Evolutionary conservation across 176 grass and related monocot species (phyloP).

Genomic region (Tillandsia fasciculata): DNA sequence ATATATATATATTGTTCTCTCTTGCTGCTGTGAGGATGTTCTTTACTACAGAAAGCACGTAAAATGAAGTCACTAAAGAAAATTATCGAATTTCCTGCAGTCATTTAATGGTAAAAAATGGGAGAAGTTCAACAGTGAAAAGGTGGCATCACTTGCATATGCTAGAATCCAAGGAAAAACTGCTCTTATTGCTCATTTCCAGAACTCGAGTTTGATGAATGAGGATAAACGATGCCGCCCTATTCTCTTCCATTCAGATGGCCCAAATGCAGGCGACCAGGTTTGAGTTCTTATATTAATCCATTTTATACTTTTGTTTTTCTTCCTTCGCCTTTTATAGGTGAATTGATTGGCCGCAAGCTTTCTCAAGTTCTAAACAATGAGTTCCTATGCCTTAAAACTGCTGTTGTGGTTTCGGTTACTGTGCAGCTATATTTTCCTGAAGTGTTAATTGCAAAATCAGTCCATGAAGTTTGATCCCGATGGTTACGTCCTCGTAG

Average conservation of each 20-base stretch:
- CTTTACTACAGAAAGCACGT: neutral
- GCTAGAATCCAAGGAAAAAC: slow-evolving; percentile 84
- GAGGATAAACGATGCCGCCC: slow-evolving; percentile 87
- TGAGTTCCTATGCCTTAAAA: too few relatives aligned
- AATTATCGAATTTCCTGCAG: slow-evolving; percentile 26
- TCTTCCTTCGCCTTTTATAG: neutral
- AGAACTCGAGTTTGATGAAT: slow-evolving; percentile 97
- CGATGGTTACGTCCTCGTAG: too few relatives aligned
- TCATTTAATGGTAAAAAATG: slow-evolving; percentile 93
- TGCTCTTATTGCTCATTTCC: slow-evolving; percentile 79
- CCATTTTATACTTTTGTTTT: slow-evolving; percentile 5
- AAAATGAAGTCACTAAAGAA: neutral
- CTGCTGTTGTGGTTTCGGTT: too few relatives aligned
- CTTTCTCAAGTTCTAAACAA: neutral
- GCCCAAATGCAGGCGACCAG: slow-evolving; percentile 77
- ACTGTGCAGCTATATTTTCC: too few relatives aligned
- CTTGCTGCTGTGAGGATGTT: neutral
- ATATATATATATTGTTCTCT: neutral
- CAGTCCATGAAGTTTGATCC: too few relatives aligned
- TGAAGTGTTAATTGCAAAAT: too few relatives aligned
- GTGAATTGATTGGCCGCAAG: neutral
- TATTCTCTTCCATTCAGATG: slow-evolving; percentile 88
- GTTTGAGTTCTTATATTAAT: slow-evolving; percentile 22
- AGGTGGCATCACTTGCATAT: slow-evolving; percentile 90
- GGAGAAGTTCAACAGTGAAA: slow-evolving; percentile 94